Percentiles rank a stretch among this genome's conserved stretches.
phyloP scores from a whole-genome alignment of 768 basidiomycete genomes.

The Leccinum broughii region DNA sequence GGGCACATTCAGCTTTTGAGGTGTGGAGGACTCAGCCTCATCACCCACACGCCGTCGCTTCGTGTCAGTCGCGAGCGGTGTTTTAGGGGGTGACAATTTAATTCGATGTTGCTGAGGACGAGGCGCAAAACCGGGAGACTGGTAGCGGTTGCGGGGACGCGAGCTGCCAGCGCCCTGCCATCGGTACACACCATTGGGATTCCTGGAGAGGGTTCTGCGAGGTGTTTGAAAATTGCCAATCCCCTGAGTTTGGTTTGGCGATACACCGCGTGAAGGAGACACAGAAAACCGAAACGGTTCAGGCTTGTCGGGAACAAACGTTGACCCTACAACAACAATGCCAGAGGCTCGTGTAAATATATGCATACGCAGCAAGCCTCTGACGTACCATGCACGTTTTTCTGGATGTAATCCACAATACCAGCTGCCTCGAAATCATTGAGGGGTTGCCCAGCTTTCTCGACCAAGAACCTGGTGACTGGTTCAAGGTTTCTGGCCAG shows the following conservation, averaged over 20 bases:
- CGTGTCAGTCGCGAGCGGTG: slow-evolving; percentile 42
- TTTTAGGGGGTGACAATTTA: slow-evolving; percentile 42
- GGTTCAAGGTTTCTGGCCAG: slow-evolving; percentile 48
- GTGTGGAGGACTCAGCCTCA: slow-evolving; percentile 38
- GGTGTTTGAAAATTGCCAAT: slow-evolving; percentile 33
- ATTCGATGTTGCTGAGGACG: slow-evolving; percentile 48
- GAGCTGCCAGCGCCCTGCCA: slow-evolving; percentile 82
- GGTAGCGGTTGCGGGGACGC: slow-evolving; percentile 64
- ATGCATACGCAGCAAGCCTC: slow-evolving; percentile 9
- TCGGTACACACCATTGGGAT: slow-evolving; percentile 72
- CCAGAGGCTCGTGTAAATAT: slow-evolving; percentile 13
- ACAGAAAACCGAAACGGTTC: slow-evolving; percentile 68
- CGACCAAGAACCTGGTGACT: slow-evolving; percentile 48
- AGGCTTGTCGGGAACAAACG: slow-evolving; percentile 36
- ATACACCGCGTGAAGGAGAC: slow-evolving; percentile 33
- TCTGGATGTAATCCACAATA: slow-evolving; percentile 54
- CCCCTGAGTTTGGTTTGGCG: slow-evolving; percentile 23
- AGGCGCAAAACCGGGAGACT: slow-evolving; percentile 71
- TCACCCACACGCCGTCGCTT: slow-evolving; percentile 65
- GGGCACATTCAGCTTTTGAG: slow-evolving; percentile 34
- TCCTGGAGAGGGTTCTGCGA: slow-evolving; percentile 57
- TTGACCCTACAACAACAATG: slow-evolving; percentile 24
- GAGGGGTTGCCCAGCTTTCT: slow-evolving; percentile 48
- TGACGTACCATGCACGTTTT: slow-evolving; percentile 47
- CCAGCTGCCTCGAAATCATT: slow-evolving; percentile 54